A percentile compares a stretch with the other conserved stretches of the same genome.
Conservation (phyloP, 2,329 filamentous ascomycete genomes). For the Akanthomyces uredinophilus region DNA sequence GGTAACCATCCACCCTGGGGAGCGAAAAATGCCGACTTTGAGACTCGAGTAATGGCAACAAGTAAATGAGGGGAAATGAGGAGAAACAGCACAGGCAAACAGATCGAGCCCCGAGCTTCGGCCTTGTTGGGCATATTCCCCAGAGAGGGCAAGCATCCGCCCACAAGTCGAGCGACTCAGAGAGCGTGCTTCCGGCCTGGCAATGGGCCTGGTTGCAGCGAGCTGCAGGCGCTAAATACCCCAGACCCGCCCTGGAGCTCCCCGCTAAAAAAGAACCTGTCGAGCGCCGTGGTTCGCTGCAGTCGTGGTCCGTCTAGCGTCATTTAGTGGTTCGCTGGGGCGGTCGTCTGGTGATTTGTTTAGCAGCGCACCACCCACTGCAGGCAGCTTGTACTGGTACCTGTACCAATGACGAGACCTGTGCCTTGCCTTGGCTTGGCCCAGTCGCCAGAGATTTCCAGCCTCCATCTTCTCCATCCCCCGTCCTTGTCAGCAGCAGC, state of each 20-base stretch:
- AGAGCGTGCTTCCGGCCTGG: no score
- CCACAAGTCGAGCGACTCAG: no score
- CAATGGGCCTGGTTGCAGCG: not conserved
- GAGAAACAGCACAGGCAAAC: no score
- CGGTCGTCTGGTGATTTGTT: not conserved
- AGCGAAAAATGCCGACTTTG: no score
- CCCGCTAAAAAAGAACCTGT: not conserved
- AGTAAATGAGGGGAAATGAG: no score
- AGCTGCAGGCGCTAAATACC: not conserved
- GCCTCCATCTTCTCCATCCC: conserved; percentile 4
- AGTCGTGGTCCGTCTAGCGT: not conserved
- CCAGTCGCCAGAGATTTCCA: not conserved
- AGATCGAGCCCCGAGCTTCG: no score
- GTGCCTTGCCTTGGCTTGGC: no score
- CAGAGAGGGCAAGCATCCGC: not conserved
- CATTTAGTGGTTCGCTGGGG: conserved; percentile 1
- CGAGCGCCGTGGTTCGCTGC: not conserved
- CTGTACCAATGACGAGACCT: no score
- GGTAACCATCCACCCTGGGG: no score
- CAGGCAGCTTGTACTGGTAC: no score
- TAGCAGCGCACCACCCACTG: no score
- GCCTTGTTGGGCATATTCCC: not conserved
- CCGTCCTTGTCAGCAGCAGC: not conserved
- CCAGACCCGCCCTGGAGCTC: conserved; percentile 1
- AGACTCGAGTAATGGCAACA: no score